Evolutionary conservation across 345 rosid species (phyloP).

Genomic region (Dovyalis caffra): DNA sequence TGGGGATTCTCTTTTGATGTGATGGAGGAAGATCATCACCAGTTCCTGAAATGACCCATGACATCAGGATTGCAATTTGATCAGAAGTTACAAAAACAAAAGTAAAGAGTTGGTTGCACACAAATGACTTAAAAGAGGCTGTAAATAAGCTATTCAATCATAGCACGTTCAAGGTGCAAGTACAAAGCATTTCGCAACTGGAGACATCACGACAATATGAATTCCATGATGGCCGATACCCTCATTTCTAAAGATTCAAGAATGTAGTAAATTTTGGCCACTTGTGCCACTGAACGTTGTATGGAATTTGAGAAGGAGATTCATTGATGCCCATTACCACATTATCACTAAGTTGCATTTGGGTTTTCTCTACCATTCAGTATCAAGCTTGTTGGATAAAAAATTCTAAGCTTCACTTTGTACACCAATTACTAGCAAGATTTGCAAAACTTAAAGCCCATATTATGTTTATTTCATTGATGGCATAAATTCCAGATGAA

Average conservation of each 20-base stretch:
- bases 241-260: background rate
- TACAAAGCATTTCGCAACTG: background rate
- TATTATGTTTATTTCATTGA: background rate
- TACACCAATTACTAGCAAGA: background rate
- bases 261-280: background rate
- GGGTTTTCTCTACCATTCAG: background rate
- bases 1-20: constrained; percentile 56
- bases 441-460: background rate
- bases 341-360: background rate
- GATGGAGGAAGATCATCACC: constrained; percentile 87
- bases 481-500: background rate
- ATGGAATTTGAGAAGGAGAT: background rate
- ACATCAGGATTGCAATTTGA: too few relatives aligned
- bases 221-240: background rate
- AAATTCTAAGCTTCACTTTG: background rate
- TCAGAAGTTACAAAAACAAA: background rate
- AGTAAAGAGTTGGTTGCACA: too few relatives aligned
- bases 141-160: background rate
- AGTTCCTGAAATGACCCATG: constrained; percentile 57
- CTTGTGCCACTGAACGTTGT: background rate
- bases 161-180: background rate
- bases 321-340: background rate
- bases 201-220: background rate
- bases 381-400: background rate
- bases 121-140: background rate